Conservation (phyloP, 1,139 yeast species). For the Lodderomyces pseudojiufengensis region DNA sequence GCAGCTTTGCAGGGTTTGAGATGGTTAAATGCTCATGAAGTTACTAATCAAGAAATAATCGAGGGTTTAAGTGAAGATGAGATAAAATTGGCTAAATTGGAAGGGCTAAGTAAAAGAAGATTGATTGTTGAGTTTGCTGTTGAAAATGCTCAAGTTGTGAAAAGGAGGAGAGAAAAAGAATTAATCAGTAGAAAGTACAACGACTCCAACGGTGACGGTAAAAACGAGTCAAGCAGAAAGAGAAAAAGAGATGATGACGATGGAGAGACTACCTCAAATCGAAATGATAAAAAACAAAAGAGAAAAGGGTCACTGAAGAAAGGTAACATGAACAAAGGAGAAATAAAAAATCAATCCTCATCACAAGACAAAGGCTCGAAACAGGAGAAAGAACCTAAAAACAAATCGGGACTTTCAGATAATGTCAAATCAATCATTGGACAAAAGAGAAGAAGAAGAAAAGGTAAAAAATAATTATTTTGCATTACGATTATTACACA, state of each 20-base stretch:
- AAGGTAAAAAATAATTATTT: slow-evolving; percentile 30
- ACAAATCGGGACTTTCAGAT: slow-evolving; percentile 45
- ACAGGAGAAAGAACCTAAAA: slow-evolving; percentile 13
- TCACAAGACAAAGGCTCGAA: slow-evolving; percentile 11
- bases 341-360: slow-evolving; percentile 15
- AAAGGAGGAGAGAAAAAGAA: slow-evolving; percentile 77
- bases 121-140: slow-evolving; percentile 93
- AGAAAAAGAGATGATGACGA: slow-evolving; percentile 21
- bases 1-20: slow-evolving; percentile 93
- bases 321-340: slow-evolving; percentile 46
- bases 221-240: slow-evolving; percentile 7
- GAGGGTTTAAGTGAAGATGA: slow-evolving; percentile 75
- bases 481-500: no score
- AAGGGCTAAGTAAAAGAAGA: slow-evolving; percentile 61
- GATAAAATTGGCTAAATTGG: slow-evolving; percentile 48
- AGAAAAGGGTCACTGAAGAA: slow-evolving; percentile 30
- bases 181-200: slow-evolving; percentile 39
- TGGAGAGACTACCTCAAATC: slow-evolving; percentile 14
- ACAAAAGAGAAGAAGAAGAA: slow-evolving; percentile 66
- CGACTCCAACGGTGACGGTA: slow-evolving; percentile 23
- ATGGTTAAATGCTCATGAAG: slow-evolving; percentile 95
- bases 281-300: slow-evolving; percentile 12
- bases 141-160: slow-evolving; percentile 90
- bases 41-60: slow-evolving; percentile 62
- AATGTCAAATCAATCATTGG: slow-evolving; percentile 63